Evolutionary conservation across 2,329 filamentous ascomycete genomes (phyloP), one percentile per base, ranked within the genome.

Genomic region (Cladosporium sp.): DNA sequence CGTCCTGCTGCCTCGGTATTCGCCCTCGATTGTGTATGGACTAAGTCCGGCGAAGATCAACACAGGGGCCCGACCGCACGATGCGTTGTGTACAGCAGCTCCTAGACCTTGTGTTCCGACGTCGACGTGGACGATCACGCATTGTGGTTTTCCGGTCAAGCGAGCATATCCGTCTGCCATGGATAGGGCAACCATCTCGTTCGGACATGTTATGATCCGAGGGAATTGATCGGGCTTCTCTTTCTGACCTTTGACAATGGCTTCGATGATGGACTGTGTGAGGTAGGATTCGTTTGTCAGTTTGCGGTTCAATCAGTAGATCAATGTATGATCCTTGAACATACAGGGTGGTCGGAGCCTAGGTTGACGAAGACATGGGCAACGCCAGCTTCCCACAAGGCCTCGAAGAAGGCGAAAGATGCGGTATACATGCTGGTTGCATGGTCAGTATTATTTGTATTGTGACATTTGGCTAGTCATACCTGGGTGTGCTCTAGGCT

Each of bases 181-280:
- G 60, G 88, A 92, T 67, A 93, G 82, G 25, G 89, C 89, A 6
- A 92, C 89, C 88, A 92, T 92, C 85, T 92, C 89, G 64, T 90
- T 90, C 0, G 89, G 89, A 69, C 88, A 92, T 22, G 89, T 92
- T 59, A 92, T 88, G 61, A 92, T 88, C 57, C 79, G 82, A 2
- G 88, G 88, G 60, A 91, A 91, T 17, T 82, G 78, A 37, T 78
- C 83, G 55, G 79, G 80, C 63, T 81, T 84, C 67, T 89, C 87
- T 59, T 83, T 84, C 67, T 89, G 85, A 19, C 87, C 88, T 69
- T 89, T 89, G 63, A 90, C 86, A 73, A 92, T 90, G 11, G 89
- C 89, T 73, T 92, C 89, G 37, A 92, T 85, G 69, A 92, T 89
- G 20, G 85, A 86, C 43, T 47, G 5, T 47, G 2, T 20, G 6